Evolutionary conservation across 352 stramenopile genomes (phyloP).

Genomic region (Globisporangium irregulare): DNA sequence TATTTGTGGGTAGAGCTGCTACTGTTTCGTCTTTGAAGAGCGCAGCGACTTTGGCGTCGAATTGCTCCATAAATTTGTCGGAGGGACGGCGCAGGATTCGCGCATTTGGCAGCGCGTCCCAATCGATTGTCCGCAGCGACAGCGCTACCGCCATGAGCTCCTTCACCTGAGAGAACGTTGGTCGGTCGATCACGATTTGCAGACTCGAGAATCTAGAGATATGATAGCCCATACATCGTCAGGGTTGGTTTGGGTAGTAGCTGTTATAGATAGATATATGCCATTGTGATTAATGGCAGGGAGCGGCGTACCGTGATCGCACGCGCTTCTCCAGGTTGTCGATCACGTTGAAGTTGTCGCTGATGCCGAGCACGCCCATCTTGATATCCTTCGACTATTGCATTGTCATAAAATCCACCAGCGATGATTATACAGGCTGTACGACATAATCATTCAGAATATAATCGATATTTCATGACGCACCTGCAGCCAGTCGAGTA

Average conservation of each 20-base stretch:
- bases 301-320: conserved; percentile 43
- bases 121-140: conserved; percentile 35
- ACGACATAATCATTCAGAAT: background rate
- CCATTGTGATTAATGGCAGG: no score
- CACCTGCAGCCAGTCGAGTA: conserved; percentile 82
- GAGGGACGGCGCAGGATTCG: conserved; percentile 18
- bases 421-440: background rate
- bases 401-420: background rate
- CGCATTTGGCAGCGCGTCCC: conserved; percentile 13
- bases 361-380: conserved; percentile 80
- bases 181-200: conserved; percentile 68
- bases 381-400: conserved; percentile 67
- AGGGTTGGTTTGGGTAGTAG: no score
- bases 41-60: conserved; percentile 38
- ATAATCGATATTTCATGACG: background rate
- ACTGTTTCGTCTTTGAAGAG: conserved; percentile 23
- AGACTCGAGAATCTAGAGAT: conserved; percentile 70
- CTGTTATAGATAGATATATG: no score
- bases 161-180: conserved; percentile 51
- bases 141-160: conserved; percentile 41
- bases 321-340: conserved; percentile 83
- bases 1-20: background rate
- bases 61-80: conserved; percentile 31
- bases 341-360: conserved; percentile 77
- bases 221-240: background rate